A percentile compares a stretch with the other conserved stretches of the same genome.
These are phyloP conservation scores for Kurtzmaniella quercitrusa DNA, from an alignment of 1,139 yeast genomes.

Conservation along the genomic window DNA sequence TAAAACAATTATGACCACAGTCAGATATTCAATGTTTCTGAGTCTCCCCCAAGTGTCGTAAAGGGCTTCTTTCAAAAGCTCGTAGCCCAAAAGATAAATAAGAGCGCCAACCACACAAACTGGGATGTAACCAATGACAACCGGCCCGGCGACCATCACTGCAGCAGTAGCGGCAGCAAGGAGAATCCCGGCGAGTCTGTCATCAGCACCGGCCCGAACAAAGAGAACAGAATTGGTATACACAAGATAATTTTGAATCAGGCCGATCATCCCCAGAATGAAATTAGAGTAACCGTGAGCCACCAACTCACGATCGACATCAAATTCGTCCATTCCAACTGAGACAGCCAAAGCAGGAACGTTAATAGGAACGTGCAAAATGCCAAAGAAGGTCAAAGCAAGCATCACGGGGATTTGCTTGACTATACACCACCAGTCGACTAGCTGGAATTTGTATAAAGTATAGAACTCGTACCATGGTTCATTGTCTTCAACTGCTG, in stretches of 20 bases:
- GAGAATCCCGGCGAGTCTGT: slow-evolving; percentile 80
- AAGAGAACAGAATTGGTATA: slow-evolving; percentile 90
- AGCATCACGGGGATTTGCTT: slow-evolving; percentile 87
- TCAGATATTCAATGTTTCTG: slow-evolving; percentile 71
- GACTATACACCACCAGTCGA: slow-evolving; percentile 68
- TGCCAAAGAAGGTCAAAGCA: slow-evolving; percentile 92
- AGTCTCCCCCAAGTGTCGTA: slow-evolving; percentile 81
- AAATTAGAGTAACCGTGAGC: slow-evolving; percentile 96
- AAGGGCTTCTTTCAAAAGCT: slow-evolving; percentile 78
- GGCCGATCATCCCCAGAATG: slow-evolving; percentile 76
- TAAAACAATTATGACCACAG: slow-evolving; percentile 78
- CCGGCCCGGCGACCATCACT: slow-evolving; percentile 87
- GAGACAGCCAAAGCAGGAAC: slow-evolving; percentile 96
- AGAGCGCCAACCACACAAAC: slow-evolving; percentile 93
- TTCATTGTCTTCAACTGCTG: slow-evolving; percentile 57
- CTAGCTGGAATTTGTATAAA: slow-evolving; percentile 63
- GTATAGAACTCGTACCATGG: slow-evolving; percentile 89
- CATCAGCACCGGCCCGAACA: slow-evolving; percentile 91
- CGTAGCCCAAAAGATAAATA: slow-evolving; percentile 86
- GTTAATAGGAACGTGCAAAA: slow-evolving; percentile 92
- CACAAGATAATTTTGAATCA: slow-evolving; percentile 90
- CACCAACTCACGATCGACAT: slow-evolving; percentile 86
- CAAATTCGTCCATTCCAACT: slow-evolving; percentile 77
- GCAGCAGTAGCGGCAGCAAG: slow-evolving; percentile 76
- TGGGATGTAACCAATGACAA: slow-evolving; percentile 88